Evolutionary conservation across 129 eudicot genomes (phyloP).

Genomic region (Arctium lappa): DNA sequence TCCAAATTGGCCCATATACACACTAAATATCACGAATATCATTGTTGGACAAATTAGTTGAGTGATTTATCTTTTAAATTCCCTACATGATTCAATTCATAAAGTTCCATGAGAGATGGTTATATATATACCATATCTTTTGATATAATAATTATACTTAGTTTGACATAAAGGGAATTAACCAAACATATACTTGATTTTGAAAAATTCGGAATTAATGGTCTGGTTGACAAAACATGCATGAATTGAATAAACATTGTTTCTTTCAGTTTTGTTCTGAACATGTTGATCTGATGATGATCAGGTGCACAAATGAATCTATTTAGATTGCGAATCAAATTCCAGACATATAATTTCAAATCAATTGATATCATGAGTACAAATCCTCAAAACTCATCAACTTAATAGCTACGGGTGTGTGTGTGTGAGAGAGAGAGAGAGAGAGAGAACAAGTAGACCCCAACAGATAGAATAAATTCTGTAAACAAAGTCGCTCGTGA

Average conservation of each 20-base stretch:
- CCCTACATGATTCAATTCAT: neutral
- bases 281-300: neutral
- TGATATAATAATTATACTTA: neutral
- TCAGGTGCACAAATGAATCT: neutral
- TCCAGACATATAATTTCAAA: neutral
- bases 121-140: neutral
- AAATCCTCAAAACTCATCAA: neutral
- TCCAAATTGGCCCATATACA: neutral
- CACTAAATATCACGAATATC: neutral
- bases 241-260: constrained; percentile 9
- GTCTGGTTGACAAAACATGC: constrained; percentile 7
- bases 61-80: neutral
- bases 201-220: neutral
- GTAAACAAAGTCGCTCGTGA: neutral
- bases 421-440: neutral
- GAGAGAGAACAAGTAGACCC: neutral
- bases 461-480: neutral
- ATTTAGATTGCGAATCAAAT: constrained; percentile 1
- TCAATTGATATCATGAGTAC: neutral
- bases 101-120: neutral
- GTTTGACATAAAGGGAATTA: neutral
- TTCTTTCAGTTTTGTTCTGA: neutral
- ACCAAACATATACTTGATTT: neutral
- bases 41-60: neutral
- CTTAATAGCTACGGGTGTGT: neutral